Conservation (phyloP, 257 asterid species). For the Solanum commersonii region DNA sequence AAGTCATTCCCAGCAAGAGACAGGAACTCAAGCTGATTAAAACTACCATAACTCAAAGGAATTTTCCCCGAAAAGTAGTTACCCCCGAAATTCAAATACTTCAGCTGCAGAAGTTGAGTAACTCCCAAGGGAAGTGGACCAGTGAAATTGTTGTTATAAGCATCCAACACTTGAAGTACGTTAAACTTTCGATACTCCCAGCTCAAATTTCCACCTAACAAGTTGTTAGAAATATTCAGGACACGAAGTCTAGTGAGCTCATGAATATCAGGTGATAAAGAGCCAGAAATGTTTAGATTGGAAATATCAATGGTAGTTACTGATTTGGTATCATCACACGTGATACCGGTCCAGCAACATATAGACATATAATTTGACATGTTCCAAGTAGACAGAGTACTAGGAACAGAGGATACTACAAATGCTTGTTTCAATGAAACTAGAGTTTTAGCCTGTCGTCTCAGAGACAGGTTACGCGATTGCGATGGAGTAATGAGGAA, state of each 20-base stretch:
- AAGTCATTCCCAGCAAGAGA: slow-evolving; percentile 35
- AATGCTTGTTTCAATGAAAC: slow-evolving; percentile 14
- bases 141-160: slow-evolving; percentile 28
- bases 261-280: slow-evolving; percentile 13
- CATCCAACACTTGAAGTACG: slow-evolving; percentile 20
- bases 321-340: slow-evolving; percentile 17
- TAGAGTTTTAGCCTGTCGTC: slow-evolving; percentile 24
- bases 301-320: slow-evolving; percentile 28
- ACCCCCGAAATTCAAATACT: slow-evolving; percentile 29
- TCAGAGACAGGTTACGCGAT: slow-evolving; percentile 6
- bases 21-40: slow-evolving; percentile 16
- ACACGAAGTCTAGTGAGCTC: slow-evolving; percentile 9
- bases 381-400: slow-evolving; percentile 19
- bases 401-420: slow-evolving; percentile 3
- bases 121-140: slow-evolving; percentile 23
- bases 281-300: slow-evolving; percentile 35
- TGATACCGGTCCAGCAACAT: slow-evolving; percentile 28
- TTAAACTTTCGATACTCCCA: slow-evolving; percentile 17
- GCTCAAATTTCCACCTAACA: slow-evolving; percentile 18
- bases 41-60: slow-evolving; percentile 16
- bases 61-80: slow-evolving; percentile 29
- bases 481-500: slow-evolving; percentile 1
- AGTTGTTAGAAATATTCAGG: slow-evolving; percentile 28
- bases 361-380: slow-evolving; percentile 18
- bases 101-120: slow-evolving; percentile 13